Conservation (phyloP, 176 grass and related monocot species). For the Raddia guianensis region DNA sequence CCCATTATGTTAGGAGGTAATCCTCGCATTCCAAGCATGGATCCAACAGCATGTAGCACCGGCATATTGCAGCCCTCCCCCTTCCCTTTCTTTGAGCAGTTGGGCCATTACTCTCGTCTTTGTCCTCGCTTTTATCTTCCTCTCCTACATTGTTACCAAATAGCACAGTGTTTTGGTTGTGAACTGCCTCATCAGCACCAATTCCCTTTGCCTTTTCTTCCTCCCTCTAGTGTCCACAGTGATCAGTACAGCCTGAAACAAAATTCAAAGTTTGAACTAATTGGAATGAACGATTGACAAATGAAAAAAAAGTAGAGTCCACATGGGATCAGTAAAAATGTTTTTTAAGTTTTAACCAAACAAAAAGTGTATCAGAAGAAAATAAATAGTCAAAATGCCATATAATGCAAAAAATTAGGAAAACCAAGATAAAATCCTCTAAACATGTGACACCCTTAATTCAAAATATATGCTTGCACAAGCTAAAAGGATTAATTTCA, state of each 20-base stretch:
- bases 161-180: slow-evolving; percentile 77
- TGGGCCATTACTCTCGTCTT: slow-evolving; percentile 50
- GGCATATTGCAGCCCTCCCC: slow-evolving; percentile 60
- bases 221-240: slow-evolving; percentile 62
- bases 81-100: slow-evolving; percentile 57
- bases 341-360: neutral
- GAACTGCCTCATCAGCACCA: slow-evolving; percentile 43
- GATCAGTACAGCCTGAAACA: slow-evolving; percentile 55
- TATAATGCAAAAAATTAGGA: neutral
- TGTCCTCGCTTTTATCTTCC: slow-evolving; percentile 68
- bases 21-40: slow-evolving; percentile 56
- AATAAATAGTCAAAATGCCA: neutral
- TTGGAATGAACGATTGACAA: neutral
- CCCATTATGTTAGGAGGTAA: slow-evolving; percentile 71
- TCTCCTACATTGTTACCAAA: slow-evolving; percentile 80
- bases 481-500: no score
- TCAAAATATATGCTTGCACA: no score
- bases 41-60: slow-evolving; percentile 30
- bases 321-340: neutral
- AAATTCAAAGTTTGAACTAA: slow-evolving; percentile 23
- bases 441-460: neutral
- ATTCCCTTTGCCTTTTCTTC: slow-evolving; percentile 79
- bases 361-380: neutral
- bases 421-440: neutral
- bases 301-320: slow-evolving; percentile 3